Conservation (phyloP, 164 flowering plant genomes). For the Piper betle region DNA sequence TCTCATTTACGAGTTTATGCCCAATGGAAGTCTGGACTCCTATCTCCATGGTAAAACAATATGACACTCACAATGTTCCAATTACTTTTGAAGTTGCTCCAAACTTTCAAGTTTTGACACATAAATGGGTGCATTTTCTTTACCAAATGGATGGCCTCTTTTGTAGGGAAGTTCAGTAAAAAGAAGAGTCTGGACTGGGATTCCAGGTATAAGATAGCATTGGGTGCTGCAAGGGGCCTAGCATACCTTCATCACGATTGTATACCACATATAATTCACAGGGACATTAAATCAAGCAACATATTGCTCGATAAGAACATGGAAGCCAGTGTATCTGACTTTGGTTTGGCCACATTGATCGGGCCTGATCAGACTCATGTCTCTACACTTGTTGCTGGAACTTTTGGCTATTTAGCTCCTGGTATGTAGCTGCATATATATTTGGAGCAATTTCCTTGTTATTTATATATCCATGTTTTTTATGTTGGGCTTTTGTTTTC, state of each 20-base stretch:
- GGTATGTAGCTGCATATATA: slow-evolving; percentile 24
- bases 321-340: slow-evolving; percentile 50
- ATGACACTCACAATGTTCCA: background rate
- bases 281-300: too few relatives aligned
- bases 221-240: slow-evolving; percentile 87
- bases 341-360: slow-evolving; percentile 89
- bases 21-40: slow-evolving; percentile 71
- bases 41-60: slow-evolving; percentile 48
- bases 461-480: background rate
- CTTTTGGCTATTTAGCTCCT: slow-evolving; percentile 94
- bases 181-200: slow-evolving; percentile 58
- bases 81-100: background rate
- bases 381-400: slow-evolving; percentile 84
- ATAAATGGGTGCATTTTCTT: background rate
- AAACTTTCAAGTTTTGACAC: too few relatives aligned
- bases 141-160: background rate
- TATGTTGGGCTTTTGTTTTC: slow-evolving; percentile 8
- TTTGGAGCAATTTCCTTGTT: background rate
- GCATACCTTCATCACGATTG: slow-evolving; percentile 94
- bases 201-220: slow-evolving; percentile 70
- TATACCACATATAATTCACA: slow-evolving; percentile 11
- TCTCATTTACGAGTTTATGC: slow-evolving; percentile 90
- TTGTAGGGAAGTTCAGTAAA: slow-evolving; percentile 50
- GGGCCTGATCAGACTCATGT: slow-evolving; percentile 87
- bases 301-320: too few relatives aligned